Base-by-base conservation (phyloP, 208 protist species). In the Wallacemonas sp. region DNA sequence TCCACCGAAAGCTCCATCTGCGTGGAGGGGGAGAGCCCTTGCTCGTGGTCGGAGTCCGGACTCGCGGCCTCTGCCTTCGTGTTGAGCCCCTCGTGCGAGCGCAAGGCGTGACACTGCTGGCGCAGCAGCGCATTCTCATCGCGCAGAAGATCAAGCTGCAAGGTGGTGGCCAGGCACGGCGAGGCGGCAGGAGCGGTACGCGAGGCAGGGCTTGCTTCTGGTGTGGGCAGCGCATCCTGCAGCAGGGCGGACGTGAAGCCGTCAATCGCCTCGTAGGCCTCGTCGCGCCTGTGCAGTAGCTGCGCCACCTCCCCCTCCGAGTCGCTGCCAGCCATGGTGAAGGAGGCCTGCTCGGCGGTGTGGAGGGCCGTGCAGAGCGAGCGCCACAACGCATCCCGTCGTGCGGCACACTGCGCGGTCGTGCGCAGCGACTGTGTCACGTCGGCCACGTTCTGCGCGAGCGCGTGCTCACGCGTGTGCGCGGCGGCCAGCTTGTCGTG, bases 371-470 rank as follows among this genome's bases (percentile, higher is more conserved):
- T 72, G 45, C 84, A 93, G 16, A 93, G 80, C 14, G 66, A 63
- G 26, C 81, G 79, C 87, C 87, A 93, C 61, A 69, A 61, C 25
- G 39, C 57, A 65, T 93, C 87, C 2, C 87, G 81, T 18, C 41
- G 66, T 25, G 57, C 61, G 11, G 74, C 62, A 5, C 71, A 69
- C 42, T 69, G 61, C 57, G 57, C 63, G 11, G 72, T 62, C n/a
- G 48, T 39, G 1, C 26, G 50, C n/a, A 76, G 10, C 14, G 33
- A 2, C 3, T 28, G 31, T 44, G 83, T 29, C 20, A 69, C 31
- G 22, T 33, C n/a, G 20, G 50, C 41, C 39, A 82, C 63, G 3
- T 50, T 54, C 20, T 54, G 11, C 11, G 32, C 46, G 29, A 91
- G 78, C 39, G 62, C 45, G 45, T 82, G 77, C 55, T 93, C 87